Base-by-base conservation (phyloP, 331 rosid species). In the Erythrophleum ivorense region DNA sequence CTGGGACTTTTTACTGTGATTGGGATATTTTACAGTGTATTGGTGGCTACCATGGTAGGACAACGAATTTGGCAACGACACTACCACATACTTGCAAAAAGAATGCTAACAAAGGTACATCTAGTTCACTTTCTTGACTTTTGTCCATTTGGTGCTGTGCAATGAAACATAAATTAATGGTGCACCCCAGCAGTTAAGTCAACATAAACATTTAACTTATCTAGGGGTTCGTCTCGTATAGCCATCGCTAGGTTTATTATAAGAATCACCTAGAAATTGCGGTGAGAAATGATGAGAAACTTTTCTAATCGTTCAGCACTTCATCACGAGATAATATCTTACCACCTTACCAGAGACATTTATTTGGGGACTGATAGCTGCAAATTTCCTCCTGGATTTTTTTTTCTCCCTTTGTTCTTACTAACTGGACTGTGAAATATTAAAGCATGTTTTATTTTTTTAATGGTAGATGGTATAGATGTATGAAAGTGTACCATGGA, bases 41-140 rank as follows among this genome's bases (percentile, higher is more conserved):
- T 96, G 90, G 99, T 96, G 84, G 99, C 98, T 79, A 96, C 99
- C 77, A 96, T 96, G 99, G 99, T 96, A 48, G 99, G 98, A 64
- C 99, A 96, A 71, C 88, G 99, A 81, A 96, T 96, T 63, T 96
- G 99, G 99, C 99, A 96, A 84, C 97, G 98, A 31, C 99, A 96
- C 86, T 96, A 96, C 87, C 99, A 96, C 85, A 96, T 96, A 78
- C 97, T 96, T 75, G 99, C 99, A 7, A 96, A 96, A 88, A 91
- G 99, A 90, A 96, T 96, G 99, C 79, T 96, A 64, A 96, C 99
- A 62, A 96, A 96, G 91, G 99, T 96, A 80, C 78, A 93, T 71
- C 24, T 68, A 59, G 55, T 84, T 75, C 53, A 40, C 79, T 46
- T 52, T 68, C 58, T 62, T 59, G 7, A 70, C 21, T 71, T 45